phyloP scores from a whole-genome alignment of 2,329 filamentous ascomycete species.

The Fusarium luffae region DNA sequence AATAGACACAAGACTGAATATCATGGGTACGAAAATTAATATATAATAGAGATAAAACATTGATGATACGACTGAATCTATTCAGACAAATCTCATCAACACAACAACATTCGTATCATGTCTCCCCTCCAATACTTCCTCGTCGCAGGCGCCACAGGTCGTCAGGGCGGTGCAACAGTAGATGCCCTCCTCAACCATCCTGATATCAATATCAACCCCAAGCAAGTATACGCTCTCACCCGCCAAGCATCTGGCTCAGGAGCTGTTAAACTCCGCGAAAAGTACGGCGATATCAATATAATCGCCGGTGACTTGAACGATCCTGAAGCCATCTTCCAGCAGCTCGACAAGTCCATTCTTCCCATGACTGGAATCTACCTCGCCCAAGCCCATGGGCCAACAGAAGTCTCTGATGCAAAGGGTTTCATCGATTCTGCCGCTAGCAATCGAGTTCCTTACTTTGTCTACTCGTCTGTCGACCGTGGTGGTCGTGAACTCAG shows the following conservation, averaged over 20 bases:
- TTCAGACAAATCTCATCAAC: not conserved
- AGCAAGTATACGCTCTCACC: conserved; percentile 59
- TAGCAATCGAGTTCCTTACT: conserved; percentile 62
- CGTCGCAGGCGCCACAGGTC: conserved; percentile 47
- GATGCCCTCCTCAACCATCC: conserved; percentile 42
- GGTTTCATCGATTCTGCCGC: conserved; percentile 63
- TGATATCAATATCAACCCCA: conserved; percentile 57
- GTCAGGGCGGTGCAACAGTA: conserved; percentile 47
- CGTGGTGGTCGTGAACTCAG: conserved; percentile 71
- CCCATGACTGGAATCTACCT: conserved; percentile 36
- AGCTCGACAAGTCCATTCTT: conserved; percentile 26
- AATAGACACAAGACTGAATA: not conserved
- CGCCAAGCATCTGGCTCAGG: conserved; percentile 58
- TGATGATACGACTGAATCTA: not conserved
- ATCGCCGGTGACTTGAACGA: conserved; percentile 66
- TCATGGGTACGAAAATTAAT: not conserved
- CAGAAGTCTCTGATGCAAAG: conserved; percentile 62
- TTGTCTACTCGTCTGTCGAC: conserved; percentile 72
- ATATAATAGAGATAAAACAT: not conserved
- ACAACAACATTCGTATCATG: not conserved
- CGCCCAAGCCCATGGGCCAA: conserved; percentile 49
- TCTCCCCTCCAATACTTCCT: conserved; percentile 30
- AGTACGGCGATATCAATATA: conserved; percentile 58
- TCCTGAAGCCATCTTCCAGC: conserved; percentile 58
- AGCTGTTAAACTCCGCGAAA: conserved; percentile 49